phyloP scores from a whole-genome alignment of 345 rosid genomes.

The Dipteronia dyeriana region DNA sequence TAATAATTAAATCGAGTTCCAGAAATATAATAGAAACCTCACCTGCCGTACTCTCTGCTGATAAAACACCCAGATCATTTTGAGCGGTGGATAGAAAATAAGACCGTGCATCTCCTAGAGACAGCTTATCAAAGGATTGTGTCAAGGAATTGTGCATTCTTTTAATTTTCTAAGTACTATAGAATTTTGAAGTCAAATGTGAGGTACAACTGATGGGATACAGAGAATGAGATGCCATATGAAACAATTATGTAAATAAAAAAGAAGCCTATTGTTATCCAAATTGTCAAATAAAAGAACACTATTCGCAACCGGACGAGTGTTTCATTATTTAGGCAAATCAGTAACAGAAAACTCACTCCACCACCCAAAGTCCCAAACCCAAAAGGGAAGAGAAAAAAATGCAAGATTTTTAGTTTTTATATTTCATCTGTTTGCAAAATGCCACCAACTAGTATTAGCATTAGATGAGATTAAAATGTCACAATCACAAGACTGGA shows the following conservation, averaged over 20 bases:
- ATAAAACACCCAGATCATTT: constrained; percentile 88
- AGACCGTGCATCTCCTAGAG: constrained; percentile 95
- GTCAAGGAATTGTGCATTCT: constrained; percentile 24
- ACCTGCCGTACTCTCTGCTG: constrained; percentile 91
- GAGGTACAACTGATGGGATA: neutral
- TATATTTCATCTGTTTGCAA: neutral
- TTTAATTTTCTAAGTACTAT: neutral
- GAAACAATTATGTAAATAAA: neutral
- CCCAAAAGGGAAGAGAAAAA: neutral
- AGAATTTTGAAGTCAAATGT: neutral
- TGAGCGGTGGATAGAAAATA: constrained; percentile 88
- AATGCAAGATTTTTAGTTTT: neutral
- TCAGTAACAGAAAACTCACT: neutral
- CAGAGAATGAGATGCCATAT: neutral
- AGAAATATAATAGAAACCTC: constrained; percentile 14
- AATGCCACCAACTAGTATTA: neutral
- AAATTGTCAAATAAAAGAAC: neutral
- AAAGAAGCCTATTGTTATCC: neutral
- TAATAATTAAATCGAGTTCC: neutral
- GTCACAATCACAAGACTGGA: neutral
- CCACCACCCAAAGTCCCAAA: neutral
- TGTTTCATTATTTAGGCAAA: neutral
- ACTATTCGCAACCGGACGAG: neutral
- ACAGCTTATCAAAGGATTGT: constrained; percentile 47
- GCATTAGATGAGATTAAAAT: neutral